Conservation (phyloP, 441 rosid genomes). For the Erodium moschatum region DNA sequence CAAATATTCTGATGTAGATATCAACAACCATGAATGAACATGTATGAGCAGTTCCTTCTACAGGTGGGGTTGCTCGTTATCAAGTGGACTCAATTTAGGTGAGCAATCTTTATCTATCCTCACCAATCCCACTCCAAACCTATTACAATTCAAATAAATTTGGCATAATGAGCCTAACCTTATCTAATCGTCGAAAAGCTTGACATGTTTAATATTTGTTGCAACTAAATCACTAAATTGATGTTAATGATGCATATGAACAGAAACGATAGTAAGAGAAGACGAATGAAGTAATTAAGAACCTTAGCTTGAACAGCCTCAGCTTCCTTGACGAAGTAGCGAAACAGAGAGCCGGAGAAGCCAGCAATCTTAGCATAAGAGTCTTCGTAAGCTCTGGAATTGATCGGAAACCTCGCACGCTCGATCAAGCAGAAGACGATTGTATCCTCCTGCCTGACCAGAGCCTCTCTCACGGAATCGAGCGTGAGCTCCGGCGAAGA, state of each 20-base stretch:
- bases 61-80: no score
- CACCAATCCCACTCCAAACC: no score
- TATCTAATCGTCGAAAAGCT: no score
- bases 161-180: no score
- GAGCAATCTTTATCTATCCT: neutral
- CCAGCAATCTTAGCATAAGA: conserved; percentile 32
- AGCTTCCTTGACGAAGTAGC: conserved; percentile 41
- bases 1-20: no score
- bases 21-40: neutral
- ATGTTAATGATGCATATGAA: no score
- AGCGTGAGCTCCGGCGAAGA: conserved; percentile 25
- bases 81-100: neutral
- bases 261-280: no score
- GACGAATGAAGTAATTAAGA: neutral
- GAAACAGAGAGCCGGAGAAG: conserved; percentile 39
- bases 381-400: conserved; percentile 34
- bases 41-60: no score
- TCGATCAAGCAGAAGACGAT: conserved; percentile 62
- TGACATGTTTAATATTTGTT: no score
- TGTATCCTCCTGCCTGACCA: conserved; percentile 72
- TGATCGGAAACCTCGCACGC: conserved; percentile 57
- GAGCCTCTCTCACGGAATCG: conserved; percentile 46
- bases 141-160: no score
- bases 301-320: conserved; percentile 67
- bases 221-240: no score